These are phyloP conservation scores for Colletotrichum godetiae DNA, from an alignment of 2,329 filamentous ascomycete genomes.

Conservation along the genomic window DNA sequence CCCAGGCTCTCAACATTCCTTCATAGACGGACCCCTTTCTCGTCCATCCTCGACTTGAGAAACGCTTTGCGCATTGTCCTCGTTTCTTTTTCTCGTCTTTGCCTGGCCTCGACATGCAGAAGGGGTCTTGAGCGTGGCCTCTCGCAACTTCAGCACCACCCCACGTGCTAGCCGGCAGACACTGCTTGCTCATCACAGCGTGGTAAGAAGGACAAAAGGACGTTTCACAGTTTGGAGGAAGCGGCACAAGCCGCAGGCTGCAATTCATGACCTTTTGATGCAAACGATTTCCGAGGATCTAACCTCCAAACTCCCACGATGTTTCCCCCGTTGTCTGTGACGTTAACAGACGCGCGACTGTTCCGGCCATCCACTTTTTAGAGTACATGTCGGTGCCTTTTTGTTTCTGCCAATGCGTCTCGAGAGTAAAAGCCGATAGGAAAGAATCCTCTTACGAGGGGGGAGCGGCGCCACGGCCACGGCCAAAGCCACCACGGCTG, in stretches of 20 bases:
- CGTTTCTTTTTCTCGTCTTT: slow-evolving; percentile 21
- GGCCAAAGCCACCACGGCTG: slow-evolving; percentile 88
- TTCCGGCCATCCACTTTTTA: slow-evolving; percentile 56
- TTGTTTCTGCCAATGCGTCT: slow-evolving; percentile 51
- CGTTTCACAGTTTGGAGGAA: slow-evolving; percentile 34
- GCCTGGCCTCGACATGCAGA: slow-evolving; percentile 21
- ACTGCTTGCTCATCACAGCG: slow-evolving; percentile 33
- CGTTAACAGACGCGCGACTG: slow-evolving; percentile 53
- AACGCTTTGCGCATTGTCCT: slow-evolving; percentile 2
- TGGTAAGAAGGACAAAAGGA: slow-evolving; percentile 17
- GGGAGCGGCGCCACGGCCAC: slow-evolving; percentile 84
- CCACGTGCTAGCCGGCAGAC: slow-evolving; percentile 26
- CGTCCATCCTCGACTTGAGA: slow-evolving; percentile 18
- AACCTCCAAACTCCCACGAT: slow-evolving; percentile 59
- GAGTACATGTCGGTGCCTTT: slow-evolving; percentile 60
- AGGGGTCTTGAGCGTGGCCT: slow-evolving; percentile 15
- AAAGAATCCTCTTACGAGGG: slow-evolving; percentile 67
- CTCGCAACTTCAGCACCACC: slow-evolving; percentile 19
- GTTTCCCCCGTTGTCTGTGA: slow-evolving; percentile 52
- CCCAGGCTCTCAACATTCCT: slow-evolving; percentile 33
- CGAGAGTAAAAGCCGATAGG: slow-evolving; percentile 54
- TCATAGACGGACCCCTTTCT: slow-evolving; percentile 31
- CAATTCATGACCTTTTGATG: slow-evolving; percentile 48
- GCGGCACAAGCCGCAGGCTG: slow-evolving; percentile 35
- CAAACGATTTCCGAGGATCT: slow-evolving; percentile 62